phyloP scores from a whole-genome alignment of 1,139 yeast species.

The Torulaspora pretoriensis region DNA sequence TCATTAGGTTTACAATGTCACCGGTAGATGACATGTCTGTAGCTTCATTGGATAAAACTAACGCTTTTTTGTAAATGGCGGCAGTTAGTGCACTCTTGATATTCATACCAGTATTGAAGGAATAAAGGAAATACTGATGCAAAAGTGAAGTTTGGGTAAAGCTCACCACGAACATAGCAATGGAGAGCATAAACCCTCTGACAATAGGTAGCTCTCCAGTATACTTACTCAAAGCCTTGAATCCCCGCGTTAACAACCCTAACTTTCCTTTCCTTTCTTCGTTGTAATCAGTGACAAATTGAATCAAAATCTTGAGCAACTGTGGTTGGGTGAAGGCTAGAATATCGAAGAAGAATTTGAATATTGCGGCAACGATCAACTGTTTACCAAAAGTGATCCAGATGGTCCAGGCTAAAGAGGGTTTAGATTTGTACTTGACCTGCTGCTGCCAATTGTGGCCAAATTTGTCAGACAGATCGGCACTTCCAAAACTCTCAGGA shows the following conservation, averaged over 20 bases:
- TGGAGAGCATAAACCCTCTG: slow-evolving; percentile 77
- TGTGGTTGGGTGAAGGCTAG: slow-evolving; percentile 90
- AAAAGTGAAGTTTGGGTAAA: slow-evolving; percentile 76
- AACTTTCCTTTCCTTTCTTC: slow-evolving; percentile 37
- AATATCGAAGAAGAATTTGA: slow-evolving; percentile 72
- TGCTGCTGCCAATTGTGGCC: slow-evolving; percentile 58
- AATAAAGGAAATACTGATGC: slow-evolving; percentile 90
- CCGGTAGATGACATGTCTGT: slow-evolving; percentile 83
- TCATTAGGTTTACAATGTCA: slow-evolving; percentile 94
- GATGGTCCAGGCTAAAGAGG: slow-evolving; percentile 66
- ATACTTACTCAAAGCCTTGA: slow-evolving; percentile 35
- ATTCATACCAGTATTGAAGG: slow-evolving; percentile 87
- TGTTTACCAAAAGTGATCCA: slow-evolving; percentile 65
- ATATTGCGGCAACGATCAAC: slow-evolving; percentile 68
- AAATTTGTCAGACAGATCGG: slow-evolving; percentile 48
- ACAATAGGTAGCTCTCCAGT: slow-evolving; percentile 49
- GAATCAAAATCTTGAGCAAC: slow-evolving; percentile 66
- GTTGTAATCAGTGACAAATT: slow-evolving; percentile 75
- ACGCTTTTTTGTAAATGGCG: slow-evolving; percentile 73
- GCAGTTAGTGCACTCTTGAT: slow-evolving; percentile 77
- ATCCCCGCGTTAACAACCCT: slow-evolving; percentile 16
- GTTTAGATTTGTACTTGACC: slow-evolving; percentile 42
- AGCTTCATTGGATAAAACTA: slow-evolving; percentile 79
- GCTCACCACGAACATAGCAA: slow-evolving; percentile 79
- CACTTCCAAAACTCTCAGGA: slow-evolving; percentile 61